Evolutionary conservation across 352 stramenopile species (phyloP).

Genomic region (Sclerospora graminicola): DNA sequence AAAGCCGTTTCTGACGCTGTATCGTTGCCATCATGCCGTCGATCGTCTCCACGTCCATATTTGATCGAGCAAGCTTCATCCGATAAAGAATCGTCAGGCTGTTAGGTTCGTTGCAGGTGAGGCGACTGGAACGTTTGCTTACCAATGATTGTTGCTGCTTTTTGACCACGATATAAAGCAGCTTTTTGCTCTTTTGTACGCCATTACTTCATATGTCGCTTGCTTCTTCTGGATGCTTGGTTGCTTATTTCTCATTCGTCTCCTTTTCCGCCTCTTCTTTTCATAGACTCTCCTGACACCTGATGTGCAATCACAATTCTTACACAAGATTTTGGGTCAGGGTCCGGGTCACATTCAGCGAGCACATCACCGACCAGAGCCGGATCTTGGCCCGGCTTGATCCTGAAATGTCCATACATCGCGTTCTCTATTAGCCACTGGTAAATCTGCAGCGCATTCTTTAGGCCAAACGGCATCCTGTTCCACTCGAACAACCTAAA

Average conservation of each 20-base stretch:
- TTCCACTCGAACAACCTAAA: too few relatives aligned
- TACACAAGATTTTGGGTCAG: too few relatives aligned
- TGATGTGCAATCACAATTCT: constrained; percentile 95
- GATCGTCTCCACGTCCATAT: constrained; percentile 18
- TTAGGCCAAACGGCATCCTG: too few relatives aligned
- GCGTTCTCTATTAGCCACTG: too few relatives aligned
- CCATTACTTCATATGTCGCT: constrained; percentile 77
- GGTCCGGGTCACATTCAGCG: too few relatives aligned
- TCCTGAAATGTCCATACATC: too few relatives aligned
- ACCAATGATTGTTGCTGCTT: constrained; percentile 14
- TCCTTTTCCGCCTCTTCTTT: constrained; percentile 91
- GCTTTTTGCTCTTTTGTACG: constrained; percentile 79
- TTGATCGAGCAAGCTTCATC: constrained; percentile 35
- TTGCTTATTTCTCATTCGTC: constrained; percentile 83
- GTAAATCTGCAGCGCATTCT: too few relatives aligned
- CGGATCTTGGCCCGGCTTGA: too few relatives aligned
- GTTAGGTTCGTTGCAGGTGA: constrained; percentile 23
- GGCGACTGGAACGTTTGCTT: constrained; percentile 24
- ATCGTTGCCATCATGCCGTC: constrained; percentile 44
- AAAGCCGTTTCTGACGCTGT: constrained; percentile 49
- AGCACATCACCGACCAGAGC: too few relatives aligned
- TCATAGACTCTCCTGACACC: constrained; percentile 93
- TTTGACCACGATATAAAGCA: constrained; percentile 37
- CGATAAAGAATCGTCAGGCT: constrained; percentile 46
- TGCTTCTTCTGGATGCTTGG: constrained; percentile 76